phyloP scores from a whole-genome alignment of 768 basidiomycete genomes.

The Lentinula sp. region DNA sequence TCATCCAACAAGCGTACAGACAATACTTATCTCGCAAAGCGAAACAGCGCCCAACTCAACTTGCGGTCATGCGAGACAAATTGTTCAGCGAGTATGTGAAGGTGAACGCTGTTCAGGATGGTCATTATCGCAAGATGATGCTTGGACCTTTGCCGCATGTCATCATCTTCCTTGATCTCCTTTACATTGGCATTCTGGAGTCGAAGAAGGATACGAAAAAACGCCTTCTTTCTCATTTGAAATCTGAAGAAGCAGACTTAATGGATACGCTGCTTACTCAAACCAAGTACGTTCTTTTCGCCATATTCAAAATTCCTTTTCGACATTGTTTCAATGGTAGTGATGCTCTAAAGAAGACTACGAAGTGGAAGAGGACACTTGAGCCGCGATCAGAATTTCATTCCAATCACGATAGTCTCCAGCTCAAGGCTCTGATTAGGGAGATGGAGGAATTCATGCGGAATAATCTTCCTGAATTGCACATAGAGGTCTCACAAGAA shows the following conservation, averaged over 20 bases:
- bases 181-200: background rate
- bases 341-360: background rate
- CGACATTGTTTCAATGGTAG: background rate
- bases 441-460: background rate
- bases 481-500: background rate
- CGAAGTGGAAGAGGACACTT: background rate
- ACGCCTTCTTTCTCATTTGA: background rate
- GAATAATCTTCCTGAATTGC: background rate
- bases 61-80: constrained; percentile 8
- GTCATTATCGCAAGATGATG: constrained; percentile 6
- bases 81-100: background rate
- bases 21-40: constrained; percentile 3
- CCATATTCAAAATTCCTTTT: background rate
- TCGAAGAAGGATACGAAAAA: background rate
- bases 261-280: background rate
- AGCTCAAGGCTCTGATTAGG: background rate
- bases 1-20: constrained; percentile 16
- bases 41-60: constrained; percentile 7
- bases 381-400: background rate
- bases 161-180: background rate
- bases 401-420: background rate
- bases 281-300: background rate
- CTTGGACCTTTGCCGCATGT: constrained; percentile 7
- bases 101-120: background rate
- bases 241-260: background rate